Evolutionary conservation across 2,329 filamentous ascomycete genomes (phyloP).

Genomic region (Nigrospora sphaerica): DNA sequence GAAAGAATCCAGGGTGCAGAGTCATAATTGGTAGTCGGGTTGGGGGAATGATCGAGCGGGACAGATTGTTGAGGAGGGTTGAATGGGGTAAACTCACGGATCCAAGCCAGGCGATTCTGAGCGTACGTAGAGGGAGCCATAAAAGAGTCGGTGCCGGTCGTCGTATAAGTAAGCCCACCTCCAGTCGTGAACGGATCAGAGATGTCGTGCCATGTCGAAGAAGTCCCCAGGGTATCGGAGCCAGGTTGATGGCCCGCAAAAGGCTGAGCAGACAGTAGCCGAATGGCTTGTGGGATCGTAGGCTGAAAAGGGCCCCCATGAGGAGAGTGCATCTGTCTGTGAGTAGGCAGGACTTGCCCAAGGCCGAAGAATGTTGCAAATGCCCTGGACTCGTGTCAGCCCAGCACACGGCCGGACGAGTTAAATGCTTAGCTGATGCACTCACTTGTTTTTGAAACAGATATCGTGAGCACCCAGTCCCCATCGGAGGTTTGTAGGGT

Average conservation of each 20-base stretch:
- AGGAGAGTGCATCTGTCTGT: constrained; percentile 70
- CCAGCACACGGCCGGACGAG: neutral
- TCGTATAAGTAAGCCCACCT: constrained; percentile 48
- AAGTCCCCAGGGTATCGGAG: neutral
- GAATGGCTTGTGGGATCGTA: constrained; percentile 78
- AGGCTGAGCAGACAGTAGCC: constrained; percentile 62
- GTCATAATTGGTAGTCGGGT: neutral
- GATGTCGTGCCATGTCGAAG: constrained; percentile 12
- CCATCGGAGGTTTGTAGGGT: constrained; percentile 75
- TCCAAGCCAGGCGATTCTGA: constrained; percentile 68
- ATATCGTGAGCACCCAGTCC: constrained; percentile 90
- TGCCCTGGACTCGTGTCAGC: constrained; percentile 37
- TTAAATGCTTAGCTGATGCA: neutral
- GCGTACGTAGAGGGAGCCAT: constrained; percentile 65
- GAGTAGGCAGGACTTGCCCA: constrained; percentile 86
- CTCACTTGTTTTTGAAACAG: constrained; percentile 80
- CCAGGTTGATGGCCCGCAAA: constrained; percentile 17
- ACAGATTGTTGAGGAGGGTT: neutral
- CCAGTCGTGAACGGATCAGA: constrained; percentile 47
- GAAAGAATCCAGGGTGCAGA: too few relatives aligned
- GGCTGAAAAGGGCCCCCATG: constrained; percentile 86
- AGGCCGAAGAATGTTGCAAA: constrained; percentile 75
- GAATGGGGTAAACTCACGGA: constrained; percentile 37
- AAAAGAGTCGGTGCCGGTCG: constrained; percentile 59
- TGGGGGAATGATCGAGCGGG: neutral